phyloP scores from a whole-genome alignment of 495 filamentous ascomycete genomes.

The Cetradonia linearis region DNA sequence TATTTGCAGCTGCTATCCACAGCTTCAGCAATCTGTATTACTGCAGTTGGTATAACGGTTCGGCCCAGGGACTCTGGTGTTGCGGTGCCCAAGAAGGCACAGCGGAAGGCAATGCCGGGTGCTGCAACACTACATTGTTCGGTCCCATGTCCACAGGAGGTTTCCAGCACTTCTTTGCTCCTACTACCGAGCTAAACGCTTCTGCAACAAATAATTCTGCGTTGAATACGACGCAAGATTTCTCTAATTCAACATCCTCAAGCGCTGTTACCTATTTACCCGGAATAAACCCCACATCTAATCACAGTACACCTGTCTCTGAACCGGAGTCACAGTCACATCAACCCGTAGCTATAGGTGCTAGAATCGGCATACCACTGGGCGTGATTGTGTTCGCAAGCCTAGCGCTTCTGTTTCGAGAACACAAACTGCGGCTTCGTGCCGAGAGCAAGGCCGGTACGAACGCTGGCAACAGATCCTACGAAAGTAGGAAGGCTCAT shows the following conservation, averaged over 20 bases:
- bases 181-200: not conserved
- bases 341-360: not conserved
- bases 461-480: not conserved
- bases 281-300: not conserved
- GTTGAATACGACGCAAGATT: not conserved
- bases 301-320: not conserved
- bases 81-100: not conserved
- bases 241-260: not conserved
- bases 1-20: conserved; percentile 6
- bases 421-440: not conserved
- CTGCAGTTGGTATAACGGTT: not conserved
- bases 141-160: not conserved
- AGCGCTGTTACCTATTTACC: not conserved
- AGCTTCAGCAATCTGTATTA: conserved; percentile 8
- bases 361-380: not conserved
- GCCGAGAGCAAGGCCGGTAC: not conserved
- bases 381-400: not conserved
- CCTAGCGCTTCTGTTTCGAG: not conserved
- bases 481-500: not conserved
- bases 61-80: not conserved
- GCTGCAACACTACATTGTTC: not conserved
- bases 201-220: not conserved
- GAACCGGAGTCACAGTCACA: not conserved
- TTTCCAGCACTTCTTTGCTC: not conserved
- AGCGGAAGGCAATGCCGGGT: not conserved